Percentiles rank a stretch among this genome's conserved stretches.
phyloP scores from a whole-genome alignment of 495 filamentous ascomycete species.

The Lophiotrema nucula region DNA sequence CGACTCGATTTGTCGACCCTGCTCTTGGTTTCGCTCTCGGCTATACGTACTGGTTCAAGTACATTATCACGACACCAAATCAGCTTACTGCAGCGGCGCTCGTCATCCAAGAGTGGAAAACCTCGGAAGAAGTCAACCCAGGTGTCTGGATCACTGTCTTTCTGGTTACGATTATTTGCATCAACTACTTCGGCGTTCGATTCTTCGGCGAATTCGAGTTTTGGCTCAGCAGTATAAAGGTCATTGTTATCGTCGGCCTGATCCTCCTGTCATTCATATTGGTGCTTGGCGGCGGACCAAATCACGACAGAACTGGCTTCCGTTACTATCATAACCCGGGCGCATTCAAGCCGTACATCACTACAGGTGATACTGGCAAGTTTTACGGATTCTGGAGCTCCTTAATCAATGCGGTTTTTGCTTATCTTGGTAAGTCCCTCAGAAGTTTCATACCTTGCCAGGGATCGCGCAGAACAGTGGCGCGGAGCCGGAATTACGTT shows the following conservation, averaged over 20 bases:
- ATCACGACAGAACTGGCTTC: slow-evolving; percentile 62
- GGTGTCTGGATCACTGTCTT: slow-evolving; percentile 58
- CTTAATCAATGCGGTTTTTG: slow-evolving; percentile 34
- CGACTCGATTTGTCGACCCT: slow-evolving; percentile 59
- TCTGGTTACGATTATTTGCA: slow-evolving; percentile 50
- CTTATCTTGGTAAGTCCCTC: slow-evolving; percentile 26
- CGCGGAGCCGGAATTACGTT: no score
- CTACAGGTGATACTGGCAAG: slow-evolving; percentile 14
- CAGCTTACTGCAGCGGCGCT: slow-evolving; percentile 73
- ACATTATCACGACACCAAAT: slow-evolving; percentile 74
- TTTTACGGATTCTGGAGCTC: slow-evolving; percentile 35
- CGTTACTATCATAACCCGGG: slow-evolving; percentile 34
- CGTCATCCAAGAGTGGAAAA: slow-evolving; percentile 69
- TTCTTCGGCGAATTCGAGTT: slow-evolving; percentile 84
- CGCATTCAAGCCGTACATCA: slow-evolving; percentile 37
- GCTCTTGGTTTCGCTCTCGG: slow-evolving; percentile 64
- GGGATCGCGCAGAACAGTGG: no score
- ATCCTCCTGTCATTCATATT: slow-evolving; percentile 65
- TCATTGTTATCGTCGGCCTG: slow-evolving; percentile 38
- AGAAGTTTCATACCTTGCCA: no score
- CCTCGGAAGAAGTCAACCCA: slow-evolving; percentile 60
- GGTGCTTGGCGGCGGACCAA: slow-evolving; percentile 72
- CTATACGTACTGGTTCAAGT: slow-evolving; percentile 55
- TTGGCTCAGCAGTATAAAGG: slow-evolving; percentile 59
- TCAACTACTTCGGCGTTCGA: slow-evolving; percentile 57